Evolutionary conservation across 1,284 basidiomycete genomes (phyloP).

Genomic region (Trametes versicolor): DNA sequence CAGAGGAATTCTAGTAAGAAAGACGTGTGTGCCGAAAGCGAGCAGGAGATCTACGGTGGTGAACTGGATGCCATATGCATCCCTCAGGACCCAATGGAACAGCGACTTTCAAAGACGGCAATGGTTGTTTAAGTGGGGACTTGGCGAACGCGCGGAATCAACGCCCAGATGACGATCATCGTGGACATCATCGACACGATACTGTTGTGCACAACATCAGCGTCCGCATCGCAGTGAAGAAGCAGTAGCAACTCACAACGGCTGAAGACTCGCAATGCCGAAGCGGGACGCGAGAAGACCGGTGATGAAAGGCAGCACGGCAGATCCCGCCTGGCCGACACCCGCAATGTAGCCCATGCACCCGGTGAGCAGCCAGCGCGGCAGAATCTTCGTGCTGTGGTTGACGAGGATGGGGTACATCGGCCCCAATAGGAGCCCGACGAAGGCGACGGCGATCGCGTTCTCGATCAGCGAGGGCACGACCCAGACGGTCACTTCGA

Average conservation of each 20-base stretch:
- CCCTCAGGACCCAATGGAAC: constrained; percentile 12
- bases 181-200: constrained; percentile 45
- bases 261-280: constrained; percentile 66
- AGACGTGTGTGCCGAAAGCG: background rate
- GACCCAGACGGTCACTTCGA: constrained; percentile 73
- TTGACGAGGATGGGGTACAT: constrained; percentile 77
- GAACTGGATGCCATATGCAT: constrained; percentile 11
- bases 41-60: background rate
- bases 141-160: constrained; percentile 42
- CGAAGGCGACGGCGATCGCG: constrained; percentile 65
- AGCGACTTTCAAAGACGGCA: no score
- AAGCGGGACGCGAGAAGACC: constrained; percentile 63
- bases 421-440: constrained; percentile 57
- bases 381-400: constrained; percentile 64
- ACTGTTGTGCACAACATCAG: no score
- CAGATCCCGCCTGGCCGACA: constrained; percentile 73
- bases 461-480: constrained; percentile 67
- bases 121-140: constrained; percentile 23
- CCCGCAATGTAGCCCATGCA: constrained; percentile 76
- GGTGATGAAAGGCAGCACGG: constrained; percentile 72
- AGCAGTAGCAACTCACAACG: constrained; percentile 68
- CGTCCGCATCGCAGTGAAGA: no score
- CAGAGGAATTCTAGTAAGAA: no score
- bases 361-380: constrained; percentile 67
- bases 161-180: constrained; percentile 46